Evolutionary conservation across 805 yeast species (phyloP).

Genomic region (Debaryomyces castellii): DNA sequence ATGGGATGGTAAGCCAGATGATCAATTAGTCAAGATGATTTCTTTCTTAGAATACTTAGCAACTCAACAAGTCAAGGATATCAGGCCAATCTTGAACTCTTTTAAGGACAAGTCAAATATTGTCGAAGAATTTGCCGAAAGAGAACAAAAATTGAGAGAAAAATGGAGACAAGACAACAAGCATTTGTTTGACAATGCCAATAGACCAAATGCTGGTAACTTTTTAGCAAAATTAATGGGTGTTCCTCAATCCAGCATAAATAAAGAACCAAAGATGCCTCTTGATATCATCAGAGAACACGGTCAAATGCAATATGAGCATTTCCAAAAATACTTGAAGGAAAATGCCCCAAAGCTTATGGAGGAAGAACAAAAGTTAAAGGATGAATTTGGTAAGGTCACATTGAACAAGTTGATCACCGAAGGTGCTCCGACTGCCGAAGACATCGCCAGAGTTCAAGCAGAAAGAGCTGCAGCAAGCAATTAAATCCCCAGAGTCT

Average conservation of each 20-base stretch:
- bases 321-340: conserved; percentile 62
- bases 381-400: conserved; percentile 77
- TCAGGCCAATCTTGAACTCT: conserved; percentile 80
- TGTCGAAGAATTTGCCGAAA: conserved; percentile 73
- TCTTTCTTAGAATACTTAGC: conserved; percentile 95
- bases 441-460: conserved; percentile 51
- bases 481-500: background rate
- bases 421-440: conserved; percentile 79
- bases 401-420: conserved; percentile 83
- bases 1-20: conserved; percentile 88
- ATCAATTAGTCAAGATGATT: conserved; percentile 72
- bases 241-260: conserved; percentile 46
- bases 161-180: conserved; percentile 60
- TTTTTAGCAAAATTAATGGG: conserved; percentile 68
- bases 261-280: conserved; percentile 68
- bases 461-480: conserved; percentile 25
- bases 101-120: conserved; percentile 66
- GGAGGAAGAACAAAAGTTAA: conserved; percentile 83
- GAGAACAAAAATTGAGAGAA: conserved; percentile 74
- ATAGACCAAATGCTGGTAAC: conserved; percentile 44
- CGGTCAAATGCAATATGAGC: conserved; percentile 85
- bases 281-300: conserved; percentile 87
- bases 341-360: conserved; percentile 66
- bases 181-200: conserved; percentile 29
- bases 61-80: conserved; percentile 81